Evolutionary conservation across 176 grass and related monocot species (phyloP), one percentile per base, ranked within the genome.

Genomic region (Oryza nivara): DNA sequence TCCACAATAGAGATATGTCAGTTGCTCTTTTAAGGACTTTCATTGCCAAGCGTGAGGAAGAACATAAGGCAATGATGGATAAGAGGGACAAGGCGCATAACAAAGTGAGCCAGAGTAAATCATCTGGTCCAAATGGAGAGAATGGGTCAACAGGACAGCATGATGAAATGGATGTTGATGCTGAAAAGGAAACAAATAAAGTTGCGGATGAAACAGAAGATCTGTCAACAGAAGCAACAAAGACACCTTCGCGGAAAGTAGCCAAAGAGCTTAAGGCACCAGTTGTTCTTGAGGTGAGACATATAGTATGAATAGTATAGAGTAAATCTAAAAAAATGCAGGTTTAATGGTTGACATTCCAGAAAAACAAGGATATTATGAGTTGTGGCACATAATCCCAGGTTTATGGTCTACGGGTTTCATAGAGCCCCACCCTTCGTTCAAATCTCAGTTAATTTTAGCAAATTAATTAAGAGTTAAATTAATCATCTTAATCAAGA

Each of bases 1-100:
- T 99, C 51, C 89, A 99, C 88, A 99, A 99, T 61, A 90, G 96
- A 86, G 96, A 99, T 43, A 99, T 99, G 90, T 99, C 93, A 56
- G 91, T 99, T 87, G 93, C 93, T 72, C 79, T 99, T 81, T 84
- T 99, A 83, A 93, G 96, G 86, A 88, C 89, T 68, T 99, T 91
- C 72, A 86, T 99, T 70, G 45, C 63, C 56, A 99, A 94, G 76
- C 88, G 87, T 15, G 94, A 96, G 78, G 93, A 99, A 92, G 96
- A 96, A 68, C 88, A 96, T 72, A 92, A 88, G 41, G 69, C 86
- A 72, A 77, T 89, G 78, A 60, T 90, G 66, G 84, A 92, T 47
- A 99, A 90, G 82, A 96, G 72, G 81, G 87, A 84, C 61, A 90
- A 72, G 34, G 70, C 85, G 11, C 76, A 75, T 84, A 9, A 87